Evolutionary conservation across 306 rosid species (phyloP), one percentile per base, ranked within the genome.

Genomic region (Fagus sylvatica): DNA sequence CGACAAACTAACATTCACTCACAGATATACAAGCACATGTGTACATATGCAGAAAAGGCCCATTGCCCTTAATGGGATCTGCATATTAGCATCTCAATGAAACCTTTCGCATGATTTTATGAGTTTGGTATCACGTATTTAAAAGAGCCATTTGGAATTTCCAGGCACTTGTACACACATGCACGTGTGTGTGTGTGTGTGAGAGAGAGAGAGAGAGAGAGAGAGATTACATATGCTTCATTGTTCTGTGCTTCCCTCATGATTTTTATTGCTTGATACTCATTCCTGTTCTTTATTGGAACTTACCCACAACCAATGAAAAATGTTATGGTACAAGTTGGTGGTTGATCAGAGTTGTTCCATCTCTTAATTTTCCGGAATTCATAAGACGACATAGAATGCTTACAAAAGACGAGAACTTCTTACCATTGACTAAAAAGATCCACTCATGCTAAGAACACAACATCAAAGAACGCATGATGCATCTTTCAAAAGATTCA

Each of bases 311-410:
- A 77, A 30, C 49, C 22, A 77, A 59, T 46, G 56, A 13, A 55
- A 37, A 84, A 61, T 36, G 3, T 28, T 43, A 76, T 34, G 76
- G 74, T 4, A 46, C 34, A 46, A 34, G 72, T 33, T 30, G 66
- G 67, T 67, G 74, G 78, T 48, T 54, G 41, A 40, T 78, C 75
- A 74, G n/a, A 48, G 70, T 43, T 75, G 70, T 74, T 34, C 19
- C 62, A 30, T 61, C 17, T 43, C 34, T 42, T 69, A 36, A 49
- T 75, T 76, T 66, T 71, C 51, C 13, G 12, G 43, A 70, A 64
- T 48, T 72, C 22, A 17, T 55, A 65, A 64, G 75, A 66, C 71
- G 73, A n/a, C 53, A 43, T 28, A 43, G 17, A 42, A 41, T 9
- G 73, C 33, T 8, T 64, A 36, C 71, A 53, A 30, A 61, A 43